A percentile compares a stretch with the other conserved stretches of the same genome.
These are phyloP conservation scores for Sporothrix sp. DNA, from an alignment of 2,329 filamentous ascomycete species.

Conservation along the genomic window DNA sequence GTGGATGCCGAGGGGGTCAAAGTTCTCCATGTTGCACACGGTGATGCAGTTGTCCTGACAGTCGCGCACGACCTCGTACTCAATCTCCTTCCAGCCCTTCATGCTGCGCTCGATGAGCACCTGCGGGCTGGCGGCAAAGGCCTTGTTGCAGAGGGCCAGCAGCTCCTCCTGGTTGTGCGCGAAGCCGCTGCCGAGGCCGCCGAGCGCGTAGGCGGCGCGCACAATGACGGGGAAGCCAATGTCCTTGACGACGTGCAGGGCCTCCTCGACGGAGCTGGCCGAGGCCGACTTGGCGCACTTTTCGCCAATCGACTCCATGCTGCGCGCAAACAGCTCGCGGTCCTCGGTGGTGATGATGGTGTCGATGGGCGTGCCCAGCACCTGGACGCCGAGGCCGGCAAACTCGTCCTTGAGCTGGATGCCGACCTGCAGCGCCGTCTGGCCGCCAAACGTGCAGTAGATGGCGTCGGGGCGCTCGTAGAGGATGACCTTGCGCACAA, in stretches of 20 bases:
- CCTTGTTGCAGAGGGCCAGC: slow-evolving; percentile 82
- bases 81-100: slow-evolving; percentile 99
- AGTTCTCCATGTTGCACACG: slow-evolving; percentile 99
- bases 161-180: slow-evolving; percentile 80
- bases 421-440: slow-evolving; percentile 92
- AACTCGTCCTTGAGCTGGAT: slow-evolving; percentile 98
- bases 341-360: slow-evolving; percentile 99
- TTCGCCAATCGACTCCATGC: slow-evolving; percentile 97
- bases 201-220: slow-evolving; percentile 88
- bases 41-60: slow-evolving; percentile 97
- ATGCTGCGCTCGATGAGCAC: slow-evolving; percentile 95
- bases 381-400: slow-evolving; percentile 80
- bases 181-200: slow-evolving; percentile 91
- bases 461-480: slow-evolving; percentile 93
- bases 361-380: slow-evolving; percentile 91
- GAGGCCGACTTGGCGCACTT: slow-evolving; percentile 97
- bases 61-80: slow-evolving; percentile 97
- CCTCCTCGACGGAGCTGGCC: slow-evolving; percentile 79
- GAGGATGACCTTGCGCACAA: slow-evolving; percentile 93
- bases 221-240: slow-evolving; percentile 98
- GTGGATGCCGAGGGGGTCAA: slow-evolving; percentile 94
- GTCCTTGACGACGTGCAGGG: slow-evolving; percentile 73
- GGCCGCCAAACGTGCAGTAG: slow-evolving; percentile 94
- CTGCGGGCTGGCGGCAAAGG: slow-evolving; percentile 89
- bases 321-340: slow-evolving; percentile 90